Evolutionary conservation across 2,329 filamentous ascomycete species (phyloP).

Genomic region (Niveomyces coronatus): DNA sequence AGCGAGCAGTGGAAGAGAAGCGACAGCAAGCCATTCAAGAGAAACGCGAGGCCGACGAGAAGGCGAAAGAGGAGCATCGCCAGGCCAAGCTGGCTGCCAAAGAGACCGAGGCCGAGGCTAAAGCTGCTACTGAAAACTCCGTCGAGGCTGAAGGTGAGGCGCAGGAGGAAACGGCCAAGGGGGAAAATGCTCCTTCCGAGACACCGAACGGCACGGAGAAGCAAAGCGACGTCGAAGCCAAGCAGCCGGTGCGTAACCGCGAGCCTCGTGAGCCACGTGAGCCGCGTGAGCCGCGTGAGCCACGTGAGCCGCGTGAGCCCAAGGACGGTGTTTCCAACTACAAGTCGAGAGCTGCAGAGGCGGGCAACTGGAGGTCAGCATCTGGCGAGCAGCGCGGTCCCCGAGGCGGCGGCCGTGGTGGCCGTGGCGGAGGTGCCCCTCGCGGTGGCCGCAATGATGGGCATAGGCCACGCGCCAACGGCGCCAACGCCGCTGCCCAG

Average conservation of each 20-base stretch:
- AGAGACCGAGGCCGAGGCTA: constrained; percentile 30
- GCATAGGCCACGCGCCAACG: constrained; percentile 40
- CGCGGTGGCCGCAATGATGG: constrained; percentile 28
- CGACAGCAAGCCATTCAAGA: constrained; percentile 61
- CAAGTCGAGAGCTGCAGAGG: constrained; percentile 47
- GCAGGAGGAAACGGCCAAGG: constrained; percentile 16
- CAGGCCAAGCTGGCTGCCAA: constrained; percentile 48
- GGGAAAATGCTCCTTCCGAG: constrained; percentile 20
- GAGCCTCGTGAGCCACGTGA: constrained; percentile 24
- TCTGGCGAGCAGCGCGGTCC: constrained; percentile 37
- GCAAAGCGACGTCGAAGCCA: constrained; percentile 30
- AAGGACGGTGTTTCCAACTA: constrained; percentile 33
- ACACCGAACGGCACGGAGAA: constrained; percentile 15
- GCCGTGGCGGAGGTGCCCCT: constrained; percentile 27
- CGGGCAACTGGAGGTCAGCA: constrained; percentile 49
- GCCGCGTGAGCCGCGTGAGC: constrained; percentile 21
- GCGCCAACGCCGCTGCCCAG: constrained; percentile 29
- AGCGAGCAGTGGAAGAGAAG: constrained; percentile 87
- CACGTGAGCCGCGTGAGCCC: constrained; percentile 28
- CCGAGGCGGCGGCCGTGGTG: constrained; percentile 32
- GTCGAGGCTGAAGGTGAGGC: constrained; percentile 25
- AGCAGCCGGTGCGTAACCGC: constrained; percentile 26
- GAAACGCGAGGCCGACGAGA: constrained; percentile 81
- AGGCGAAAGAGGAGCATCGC: constrained; percentile 65
- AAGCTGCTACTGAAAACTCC: constrained; percentile 24